Base-by-base conservation (phyloP, 169 alveolate species). In the Cryptosporidium baileyi region DNA sequence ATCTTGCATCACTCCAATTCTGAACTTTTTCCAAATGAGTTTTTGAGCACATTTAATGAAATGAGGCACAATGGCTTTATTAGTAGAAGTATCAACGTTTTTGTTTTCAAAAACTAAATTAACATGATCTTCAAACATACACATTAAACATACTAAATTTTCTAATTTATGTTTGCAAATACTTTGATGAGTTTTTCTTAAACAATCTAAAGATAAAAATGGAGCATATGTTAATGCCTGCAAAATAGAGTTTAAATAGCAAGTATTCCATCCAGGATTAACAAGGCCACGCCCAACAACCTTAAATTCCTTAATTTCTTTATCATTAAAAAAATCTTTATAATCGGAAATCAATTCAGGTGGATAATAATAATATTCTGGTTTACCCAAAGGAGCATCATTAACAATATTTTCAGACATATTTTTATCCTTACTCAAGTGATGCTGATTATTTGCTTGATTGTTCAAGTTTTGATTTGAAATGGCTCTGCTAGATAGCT, bases 71-170 rank as follows among this genome's bases (percentile, higher is more conserved):
- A 74, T 22, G 49, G 67, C 59, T 26, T 61, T 34, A 61, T 61
- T 38, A 1, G 79, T 36, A 8, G 63, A 63, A 44, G 57, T 59
- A 47, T 0, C 15, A 5, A 89, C 80, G 4, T 19, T 52, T 19
- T 24, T 60, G 54, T 47, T 61, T 2, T 82, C 80, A 45, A 80
- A 79, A 45, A 90, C 52, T 13, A 43, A 19, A 32, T 49, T 38
- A 57, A 90, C 88, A 38, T 90, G 93, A 59, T 90, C 92, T 57
- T 90, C 93, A 36, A 90, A 88, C 61, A 81, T 88, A 59, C 93
- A 90, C 52, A 90, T 59, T 15, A 79, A 65, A 44, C 93, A 90
- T 49, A 90, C 60, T 32, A 74, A 36, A 24, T 59, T 34, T 2
- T 74, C 74, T 32, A 24, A 24, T 32, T n/a, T 54, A 34, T 74